These are phyloP conservation scores for Pseudomonodictys pantanalensis DNA, from an alignment of 495 filamentous ascomycete species.

Conservation along the genomic window DNA sequence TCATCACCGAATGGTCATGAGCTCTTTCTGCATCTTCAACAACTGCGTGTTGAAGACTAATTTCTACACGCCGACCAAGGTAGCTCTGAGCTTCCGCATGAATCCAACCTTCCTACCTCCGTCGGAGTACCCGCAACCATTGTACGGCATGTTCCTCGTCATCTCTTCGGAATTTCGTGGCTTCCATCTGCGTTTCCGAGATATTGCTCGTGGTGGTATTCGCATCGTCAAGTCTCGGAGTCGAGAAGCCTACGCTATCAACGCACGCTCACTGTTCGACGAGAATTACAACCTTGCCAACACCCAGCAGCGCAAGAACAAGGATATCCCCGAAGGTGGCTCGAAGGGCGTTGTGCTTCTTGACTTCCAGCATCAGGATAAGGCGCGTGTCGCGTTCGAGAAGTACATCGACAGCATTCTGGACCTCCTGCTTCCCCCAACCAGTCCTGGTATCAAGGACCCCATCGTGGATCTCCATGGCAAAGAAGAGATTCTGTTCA, in stretches of 20 bases:
- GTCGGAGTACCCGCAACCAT: constrained; percentile 86
- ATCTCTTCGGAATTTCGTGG: constrained; percentile 95
- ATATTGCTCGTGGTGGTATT: constrained; percentile 95
- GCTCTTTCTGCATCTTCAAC: constrained; percentile 94
- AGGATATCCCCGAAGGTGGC: constrained; percentile 98
- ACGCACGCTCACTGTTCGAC: constrained; percentile 91
- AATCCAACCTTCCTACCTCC: constrained; percentile 85
- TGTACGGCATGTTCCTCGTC: constrained; percentile 98
- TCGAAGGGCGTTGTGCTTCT: constrained; percentile 97
- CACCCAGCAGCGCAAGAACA: constrained; percentile 99
- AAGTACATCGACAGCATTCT: constrained; percentile 99
- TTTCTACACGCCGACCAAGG: constrained; percentile 98
- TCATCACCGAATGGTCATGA: constrained; percentile 98
- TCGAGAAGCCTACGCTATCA: constrained; percentile 91
- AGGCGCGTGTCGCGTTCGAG: constrained; percentile 86
- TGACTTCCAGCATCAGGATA: constrained; percentile 90
- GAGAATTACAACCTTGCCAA: constrained; percentile 98
- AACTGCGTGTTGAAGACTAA: constrained; percentile 89
- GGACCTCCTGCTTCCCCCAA: constrained; percentile 83
- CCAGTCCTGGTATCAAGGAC: constrained; percentile 96
- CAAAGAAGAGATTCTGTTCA: constrained; percentile 92
- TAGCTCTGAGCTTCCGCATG: constrained; percentile 92
- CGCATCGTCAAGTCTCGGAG: constrained; percentile 97
- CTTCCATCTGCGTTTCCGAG: constrained; percentile 95
- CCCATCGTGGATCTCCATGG: constrained; percentile 93